Evolutionary conservation across 805 yeast genomes (phyloP), one percentile per base, ranked within the genome.

Genomic region (Nakazawaea peltata): DNA sequence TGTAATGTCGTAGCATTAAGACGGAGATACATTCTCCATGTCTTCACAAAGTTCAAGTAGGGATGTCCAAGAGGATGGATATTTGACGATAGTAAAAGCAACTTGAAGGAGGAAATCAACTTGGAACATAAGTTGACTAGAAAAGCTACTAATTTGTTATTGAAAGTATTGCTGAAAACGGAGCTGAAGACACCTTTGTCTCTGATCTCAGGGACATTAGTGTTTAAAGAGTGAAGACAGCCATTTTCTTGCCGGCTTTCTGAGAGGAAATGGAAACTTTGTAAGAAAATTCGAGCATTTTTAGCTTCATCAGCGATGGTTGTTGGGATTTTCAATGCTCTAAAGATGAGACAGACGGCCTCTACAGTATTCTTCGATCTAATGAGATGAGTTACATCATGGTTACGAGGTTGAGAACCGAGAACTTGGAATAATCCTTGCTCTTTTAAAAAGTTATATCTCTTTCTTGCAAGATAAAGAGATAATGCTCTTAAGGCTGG

Each of bases 131-230:
- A 6, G 8, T 30, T 11, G 3, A 26, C 12, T 9, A 36, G 18
- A 5, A 21, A 5, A 10, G 19, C 11, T 4, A 23, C 22, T 3
- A 36, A 11, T 14, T 26, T 26, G 15, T 30, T 27, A 17, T 26
- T 16, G 28, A 36, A 26, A 12, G 14, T 18, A 15, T 36, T 36
- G 23, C 22, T 22, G 28, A 36, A 36, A n/a, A 30, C 18, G 7
- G 28, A 14, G 12, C 26, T 30, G 26, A 24, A 36, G 16, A 34
- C 34, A 13, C 30, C 34, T 23, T 22, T 36, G 10, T 36, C 34
- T 9, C 19, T 22, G 14, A 36, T 26, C 19, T 15, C 21, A 15
- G 39, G 39, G 11, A 36, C 9, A 12, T n/a, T 27, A 6, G 29
- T 27, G 29, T 14, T 14, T 19, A 27, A 27, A 16, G 19, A 14